Evolutionary conservation across 257 asterid genomes (phyloP).

Genomic region (Asclepias syriaca): DNA sequence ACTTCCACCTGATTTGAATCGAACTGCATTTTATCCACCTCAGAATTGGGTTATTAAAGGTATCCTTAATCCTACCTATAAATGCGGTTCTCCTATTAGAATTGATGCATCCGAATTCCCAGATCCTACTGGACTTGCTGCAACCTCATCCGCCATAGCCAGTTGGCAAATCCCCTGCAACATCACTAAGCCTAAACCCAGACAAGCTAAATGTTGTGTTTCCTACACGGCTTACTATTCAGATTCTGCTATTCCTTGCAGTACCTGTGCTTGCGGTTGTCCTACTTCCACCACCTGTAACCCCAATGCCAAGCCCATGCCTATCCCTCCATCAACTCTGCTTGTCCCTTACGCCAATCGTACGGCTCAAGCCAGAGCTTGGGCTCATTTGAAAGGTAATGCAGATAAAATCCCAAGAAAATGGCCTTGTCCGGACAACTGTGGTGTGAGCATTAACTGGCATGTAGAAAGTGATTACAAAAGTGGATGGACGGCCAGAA

Average conservation of each 20-base stretch:
- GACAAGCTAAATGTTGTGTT: conserved; percentile 61
- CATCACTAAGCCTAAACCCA: conserved; percentile 59
- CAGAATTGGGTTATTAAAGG: conserved; percentile 76
- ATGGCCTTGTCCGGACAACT: conserved; percentile 83
- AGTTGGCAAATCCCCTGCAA: conserved; percentile 81
- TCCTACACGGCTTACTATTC: conserved; percentile 80
- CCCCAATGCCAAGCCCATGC: conserved; percentile 31
- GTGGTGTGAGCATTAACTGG: conserved; percentile 94
- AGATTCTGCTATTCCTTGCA: conserved; percentile 61
- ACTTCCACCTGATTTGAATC: conserved; percentile 72
- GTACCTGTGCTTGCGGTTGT: conserved; percentile 91
- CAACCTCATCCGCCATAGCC: conserved; percentile 52
- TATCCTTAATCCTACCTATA: conserved; percentile 57
- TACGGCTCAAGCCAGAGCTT: conserved; percentile 53
- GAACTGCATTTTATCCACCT: conserved; percentile 74
- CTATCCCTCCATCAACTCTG: conserved; percentile 64
- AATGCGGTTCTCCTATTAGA: conserved; percentile 70
- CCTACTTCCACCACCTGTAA: conserved; percentile 35
- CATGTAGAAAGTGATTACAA: conserved; percentile 76
- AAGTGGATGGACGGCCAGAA: conserved; percentile 79
- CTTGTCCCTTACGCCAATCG: conserved; percentile 70
- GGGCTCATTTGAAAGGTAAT: conserved; percentile 41
- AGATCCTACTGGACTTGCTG: conserved; percentile 53
- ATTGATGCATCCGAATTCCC: conserved; percentile 67
- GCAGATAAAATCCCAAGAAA: conserved; percentile 31